Conservation (phyloP, 1,284 basidiomycete genomes). For the Apiotrichum porosum region DNA sequence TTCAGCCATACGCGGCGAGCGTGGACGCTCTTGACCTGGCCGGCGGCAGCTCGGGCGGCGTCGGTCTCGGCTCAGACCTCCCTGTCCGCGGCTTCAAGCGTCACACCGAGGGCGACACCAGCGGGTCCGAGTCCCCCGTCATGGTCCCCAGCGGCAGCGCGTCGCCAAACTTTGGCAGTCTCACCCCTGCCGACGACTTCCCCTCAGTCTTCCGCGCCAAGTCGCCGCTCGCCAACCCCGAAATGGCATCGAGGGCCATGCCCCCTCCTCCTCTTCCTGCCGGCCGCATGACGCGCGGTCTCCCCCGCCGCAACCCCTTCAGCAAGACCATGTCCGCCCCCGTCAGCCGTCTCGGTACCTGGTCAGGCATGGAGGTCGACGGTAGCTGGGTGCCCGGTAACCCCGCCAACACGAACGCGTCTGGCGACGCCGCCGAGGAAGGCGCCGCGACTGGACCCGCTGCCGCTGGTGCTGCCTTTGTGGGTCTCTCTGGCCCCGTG, state of each 20-base stretch:
- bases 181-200: slow-evolving; percentile 28
- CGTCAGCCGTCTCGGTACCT: slow-evolving; percentile 26
- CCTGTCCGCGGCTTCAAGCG: slow-evolving; percentile 23
- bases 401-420: not conserved
- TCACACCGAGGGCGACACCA: not conserved
- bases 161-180: not conserved
- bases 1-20: slow-evolving; percentile 25
- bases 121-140: slow-evolving; percentile 5
- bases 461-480: not conserved
- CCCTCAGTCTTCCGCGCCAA: slow-evolving; percentile 34
- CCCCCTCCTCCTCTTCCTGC: slow-evolving; percentile 10
- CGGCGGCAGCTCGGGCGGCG: slow-evolving; percentile 3
- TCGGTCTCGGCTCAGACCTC: slow-evolving; percentile 19
- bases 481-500: not conserved
- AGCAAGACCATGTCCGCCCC: slow-evolving; percentile 39
- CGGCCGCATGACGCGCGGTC: slow-evolving; percentile 7
- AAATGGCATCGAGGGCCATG: slow-evolving; percentile 28
- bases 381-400: not conserved
- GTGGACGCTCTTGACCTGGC: slow-evolving; percentile 11
- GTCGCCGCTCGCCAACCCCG: not conserved
- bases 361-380: slow-evolving; percentile 36
- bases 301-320: slow-evolving; percentile 11
- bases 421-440: not conserved
- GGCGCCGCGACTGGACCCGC: not conserved
- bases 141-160: not conserved